Evolutionary conservation across 164 flowering plant genomes (phyloP).

Genomic region (Magnolia changhungtana): DNA sequence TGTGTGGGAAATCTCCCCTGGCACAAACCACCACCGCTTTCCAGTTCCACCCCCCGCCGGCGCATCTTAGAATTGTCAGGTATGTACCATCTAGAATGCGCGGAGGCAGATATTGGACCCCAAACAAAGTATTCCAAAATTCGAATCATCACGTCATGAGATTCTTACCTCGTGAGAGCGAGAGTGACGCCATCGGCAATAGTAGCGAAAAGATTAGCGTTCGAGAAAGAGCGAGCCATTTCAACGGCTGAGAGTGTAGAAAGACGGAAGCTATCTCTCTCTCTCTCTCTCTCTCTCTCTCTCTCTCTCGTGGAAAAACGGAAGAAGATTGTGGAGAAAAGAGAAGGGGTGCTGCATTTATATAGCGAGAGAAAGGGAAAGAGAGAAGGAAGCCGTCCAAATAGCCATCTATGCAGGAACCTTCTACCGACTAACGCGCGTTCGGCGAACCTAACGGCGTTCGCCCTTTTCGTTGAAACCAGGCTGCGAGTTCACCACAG

Average conservation of each 20-base stretch:
- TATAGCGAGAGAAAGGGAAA: constrained; percentile 6
- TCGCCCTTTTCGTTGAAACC: too few relatives aligned
- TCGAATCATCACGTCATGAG: too few relatives aligned
- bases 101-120: too few relatives aligned
- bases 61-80: too few relatives aligned
- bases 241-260: neutral
- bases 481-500: too few relatives aligned
- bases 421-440: neutral
- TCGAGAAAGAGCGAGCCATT: constrained; percentile 69
- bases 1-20: too few relatives aligned
- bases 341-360: neutral
- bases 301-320: neutral
- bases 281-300: too few relatives aligned
- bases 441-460: neutral
- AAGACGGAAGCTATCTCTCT: neutral
- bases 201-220: constrained; percentile 46
- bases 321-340: neutral
- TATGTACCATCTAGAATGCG: too few relatives aligned
- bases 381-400: neutral
- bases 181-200: constrained; percentile 35
- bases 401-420: neutral
- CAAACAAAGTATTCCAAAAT: too few relatives aligned
- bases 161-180: constrained; percentile 32
- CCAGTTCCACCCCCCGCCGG: too few relatives aligned
- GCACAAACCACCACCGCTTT: too few relatives aligned